Percentiles rank a stretch among this genome's conserved stretches.
Conservation (phyloP, 2,329 filamentous ascomycete species). For the Penicillium italicum region DNA sequence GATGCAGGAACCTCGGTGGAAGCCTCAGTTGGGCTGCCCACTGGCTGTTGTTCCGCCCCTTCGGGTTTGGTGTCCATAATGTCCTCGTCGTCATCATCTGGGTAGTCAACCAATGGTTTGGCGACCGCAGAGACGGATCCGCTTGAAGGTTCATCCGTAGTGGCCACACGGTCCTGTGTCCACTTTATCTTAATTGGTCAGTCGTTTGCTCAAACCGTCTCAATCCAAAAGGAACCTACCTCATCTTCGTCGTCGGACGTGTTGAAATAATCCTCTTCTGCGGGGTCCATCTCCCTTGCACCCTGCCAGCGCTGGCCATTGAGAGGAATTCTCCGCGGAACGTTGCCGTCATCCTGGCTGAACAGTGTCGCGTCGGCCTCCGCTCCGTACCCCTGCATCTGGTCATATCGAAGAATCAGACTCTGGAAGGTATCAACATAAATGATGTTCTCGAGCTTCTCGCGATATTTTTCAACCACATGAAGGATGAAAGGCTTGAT, state of each 20-base stretch:
- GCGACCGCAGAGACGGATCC: conserved; percentile 57
- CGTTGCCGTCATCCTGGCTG: conserved; percentile 64
- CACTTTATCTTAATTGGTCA: conserved; percentile 24
- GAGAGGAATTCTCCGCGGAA: conserved; percentile 43
- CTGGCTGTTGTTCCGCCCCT: conserved; percentile 25
- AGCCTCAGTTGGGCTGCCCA: conserved; percentile 23
- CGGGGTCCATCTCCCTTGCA: conserved; percentile 77
- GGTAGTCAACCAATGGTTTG: conserved; percentile 84
- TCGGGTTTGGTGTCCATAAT: conserved; percentile 56
- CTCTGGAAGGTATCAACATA: conserved; percentile 82
- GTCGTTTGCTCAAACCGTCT: background rate
- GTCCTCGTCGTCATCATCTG: conserved; percentile 80
- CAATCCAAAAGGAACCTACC: conserved; percentile 23
- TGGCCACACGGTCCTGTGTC: conserved; percentile 37
- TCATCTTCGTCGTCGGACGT: conserved; percentile 82
- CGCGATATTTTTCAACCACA: conserved; percentile 77
- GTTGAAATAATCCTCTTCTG: conserved; percentile 93
- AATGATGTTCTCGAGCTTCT: conserved; percentile 69
- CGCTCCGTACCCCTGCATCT: conserved; percentile 64
- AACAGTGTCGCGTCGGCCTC: conserved; percentile 65
- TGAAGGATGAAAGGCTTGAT: conserved; percentile 79
- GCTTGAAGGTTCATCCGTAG: conserved; percentile 47
- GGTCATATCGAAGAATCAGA: conserved; percentile 73
- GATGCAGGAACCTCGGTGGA: conserved; percentile 28
- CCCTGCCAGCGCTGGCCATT: conserved; percentile 63